Conservation (phyloP, 768 basidiomycete species). For the Chalciporus chontae region DNA sequence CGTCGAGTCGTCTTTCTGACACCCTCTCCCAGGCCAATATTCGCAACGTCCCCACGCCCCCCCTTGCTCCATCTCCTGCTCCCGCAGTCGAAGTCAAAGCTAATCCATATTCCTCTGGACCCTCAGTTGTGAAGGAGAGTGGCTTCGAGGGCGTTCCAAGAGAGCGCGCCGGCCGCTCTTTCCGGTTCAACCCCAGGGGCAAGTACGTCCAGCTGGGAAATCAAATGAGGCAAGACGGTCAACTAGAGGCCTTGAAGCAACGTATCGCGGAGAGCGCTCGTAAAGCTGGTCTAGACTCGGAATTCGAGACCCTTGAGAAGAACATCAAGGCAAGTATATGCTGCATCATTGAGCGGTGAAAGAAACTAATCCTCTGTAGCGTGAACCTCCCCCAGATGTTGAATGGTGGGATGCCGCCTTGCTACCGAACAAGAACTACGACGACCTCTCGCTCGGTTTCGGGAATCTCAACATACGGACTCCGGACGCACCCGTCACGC, state of each 20-base stretch:
- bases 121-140: constrained; percentile 47
- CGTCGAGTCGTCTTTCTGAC: not conserved
- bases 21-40: constrained; percentile 57
- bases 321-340: constrained; percentile 65
- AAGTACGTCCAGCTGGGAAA: constrained; percentile 79
- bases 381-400: constrained; percentile 80
- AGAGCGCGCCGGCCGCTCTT: constrained; percentile 63
- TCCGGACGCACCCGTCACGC: constrained; percentile 71
- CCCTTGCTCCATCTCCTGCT: constrained; percentile 34
- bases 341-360: not conserved
- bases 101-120: constrained; percentile 75
- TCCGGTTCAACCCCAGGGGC: constrained; percentile 91
- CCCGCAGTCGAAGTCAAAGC: constrained; percentile 42
- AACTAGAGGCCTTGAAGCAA: constrained; percentile 88
- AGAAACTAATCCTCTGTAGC: constrained; percentile 38
- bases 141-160: constrained; percentile 73
- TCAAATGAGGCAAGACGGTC: constrained; percentile 66
- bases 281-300: constrained; percentile 93
- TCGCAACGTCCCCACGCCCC: constrained; percentile 69
- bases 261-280: constrained; percentile 89
- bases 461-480: constrained; percentile 61
- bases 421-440: constrained; percentile 76
- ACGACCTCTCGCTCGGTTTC: constrained; percentile 61
- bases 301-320: constrained; percentile 87
- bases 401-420: constrained; percentile 98